Evolutionary conservation across 1,284 basidiomycete species (phyloP), one percentile per base, ranked within the genome.

Genomic region (Sparassis latifolia): DNA sequence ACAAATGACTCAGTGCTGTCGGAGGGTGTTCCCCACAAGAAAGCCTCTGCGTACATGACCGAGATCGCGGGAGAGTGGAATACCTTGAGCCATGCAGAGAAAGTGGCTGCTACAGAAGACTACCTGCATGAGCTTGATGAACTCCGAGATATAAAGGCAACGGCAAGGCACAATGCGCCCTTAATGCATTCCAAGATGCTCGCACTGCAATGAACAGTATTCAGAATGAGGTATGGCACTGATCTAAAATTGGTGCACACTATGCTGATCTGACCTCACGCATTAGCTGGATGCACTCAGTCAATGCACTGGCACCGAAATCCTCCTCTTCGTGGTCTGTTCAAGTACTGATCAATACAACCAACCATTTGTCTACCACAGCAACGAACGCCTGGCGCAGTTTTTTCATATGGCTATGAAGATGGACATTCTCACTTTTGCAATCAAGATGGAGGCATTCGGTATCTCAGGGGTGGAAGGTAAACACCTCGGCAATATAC

Each of bases 231-330:
- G 45, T 47, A 33, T 9, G 35, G n/a, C 45, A 56, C 12, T 45
- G 32, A 37, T 44, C 12, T 46, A 20, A 20, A 49, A 56, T 39
- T 12, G 20, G 42, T 42, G 4, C 48, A 45, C 10, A 41, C 49
- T 20, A 49, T 42, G 5, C 35, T 54, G 28, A 40, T 31, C 33
- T 32, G 4, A 33, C 27, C 28, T 33, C 3, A 35, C 27, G 27
- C 27, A 32, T 7, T 28, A 62, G 58, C 45, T 62, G 3, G 39
- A 51, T 9, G n/a, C 32, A 2, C 50, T 62, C 6, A 33, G 52
- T 40, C 47, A 35, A 3, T 54, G 58, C 32, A 61, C 61, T 55
- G 50, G 53, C 0, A 44, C 44, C 7, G 55, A 59, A 33, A 37
- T 52, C 20, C 12, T 57, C 10, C 37, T 59, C 7, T n/a, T 59